These are phyloP conservation scores for Trichoderma guizhouense DNA, from an alignment of 2,329 filamentous ascomycete genomes.

Conservation along the genomic window DNA sequence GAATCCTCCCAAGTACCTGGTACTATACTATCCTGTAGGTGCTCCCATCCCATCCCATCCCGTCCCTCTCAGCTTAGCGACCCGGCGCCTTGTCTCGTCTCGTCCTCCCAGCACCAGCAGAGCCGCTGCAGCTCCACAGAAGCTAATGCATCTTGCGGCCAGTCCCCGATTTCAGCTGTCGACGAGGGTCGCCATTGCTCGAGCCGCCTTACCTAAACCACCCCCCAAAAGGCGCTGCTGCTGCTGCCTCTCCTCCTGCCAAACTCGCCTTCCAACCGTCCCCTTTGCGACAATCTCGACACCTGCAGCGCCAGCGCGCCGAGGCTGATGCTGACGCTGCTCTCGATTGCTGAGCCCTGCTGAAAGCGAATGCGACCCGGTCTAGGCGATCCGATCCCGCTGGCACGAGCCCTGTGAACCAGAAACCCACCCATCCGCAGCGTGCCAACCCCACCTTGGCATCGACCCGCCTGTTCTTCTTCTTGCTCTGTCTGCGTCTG, in stretches of 20 bases:
- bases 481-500: background rate
- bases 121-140: constrained; percentile 18
- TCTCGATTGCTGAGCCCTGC: background rate
- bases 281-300: background rate
- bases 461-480: constrained; percentile 16
- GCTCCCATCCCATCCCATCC: background rate
- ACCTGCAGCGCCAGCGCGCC: constrained; percentile 13
- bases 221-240: background rate
- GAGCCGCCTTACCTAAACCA: constrained; percentile 16
- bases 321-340: constrained; percentile 13
- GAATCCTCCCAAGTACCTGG: background rate
- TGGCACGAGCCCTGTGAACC: constrained; percentile 13
- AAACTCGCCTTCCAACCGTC: background rate
- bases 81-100: background rate
- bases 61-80: background rate
- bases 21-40: background rate
- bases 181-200: constrained; percentile 15
- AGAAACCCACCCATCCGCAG: constrained; percentile 8
- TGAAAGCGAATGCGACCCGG: constrained; percentile 12
- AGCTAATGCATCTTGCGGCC: constrained; percentile 11
- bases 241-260: background rate
- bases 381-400: constrained; percentile 16
- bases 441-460: constrained; percentile 17
- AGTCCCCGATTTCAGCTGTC: constrained; percentile 12
- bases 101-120: background rate